Base-by-base conservation (phyloP, 108 stramenopile genomes). In the Schizochytrium sp. region DNA sequence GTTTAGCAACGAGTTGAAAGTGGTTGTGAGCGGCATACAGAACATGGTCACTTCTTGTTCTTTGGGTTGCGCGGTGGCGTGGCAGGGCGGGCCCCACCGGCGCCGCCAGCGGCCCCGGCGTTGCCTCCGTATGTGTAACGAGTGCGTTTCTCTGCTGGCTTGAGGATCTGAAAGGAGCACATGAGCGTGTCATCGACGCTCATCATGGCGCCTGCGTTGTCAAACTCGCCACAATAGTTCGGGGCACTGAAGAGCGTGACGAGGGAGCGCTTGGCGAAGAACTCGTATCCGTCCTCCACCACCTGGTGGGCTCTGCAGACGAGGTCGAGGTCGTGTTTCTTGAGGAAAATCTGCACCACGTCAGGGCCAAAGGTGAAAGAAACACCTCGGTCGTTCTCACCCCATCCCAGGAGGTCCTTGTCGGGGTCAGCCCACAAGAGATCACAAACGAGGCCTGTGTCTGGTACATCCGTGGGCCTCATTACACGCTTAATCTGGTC, bases 191-290 rank as follows among this genome's bases (percentile, higher is more conserved):
- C 99, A 91, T 99, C 99, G 72, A 99, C 99, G 93, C 97, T 97
- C 99, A 99, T 99, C 99, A 99, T 99, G 40, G 98, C 99, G 50
- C 99, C 99, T 8, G 99, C 99, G 88, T 99, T 99, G 89, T 99
- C 97, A 89, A 99, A 99, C 94, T 99, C 98, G 50, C 98, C 98
- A 89, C 98, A 99, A 89, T 99, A 99, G 93, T 99, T 99, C 42
- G 98, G 98, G 3, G 98, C 98, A 55, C 96, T 97, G 91, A 99
- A 99, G 87, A 99, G 93, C 3, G 99, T 99, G 5, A 99, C 99
- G 61, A 99, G 94, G 90, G 98, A 98, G 91, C 99, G 93, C 89
- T 96, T 94, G 4, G 99, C 99, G 89, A 99, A 99, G 94, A 99
- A 99, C 94, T 99, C 99, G 90, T 99, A 99, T 72, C 99, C 99